These are phyloP conservation scores for Macrolepiota fuliginosa DNA, from an alignment of 768 basidiomycete genomes.

Conservation along the genomic window DNA sequence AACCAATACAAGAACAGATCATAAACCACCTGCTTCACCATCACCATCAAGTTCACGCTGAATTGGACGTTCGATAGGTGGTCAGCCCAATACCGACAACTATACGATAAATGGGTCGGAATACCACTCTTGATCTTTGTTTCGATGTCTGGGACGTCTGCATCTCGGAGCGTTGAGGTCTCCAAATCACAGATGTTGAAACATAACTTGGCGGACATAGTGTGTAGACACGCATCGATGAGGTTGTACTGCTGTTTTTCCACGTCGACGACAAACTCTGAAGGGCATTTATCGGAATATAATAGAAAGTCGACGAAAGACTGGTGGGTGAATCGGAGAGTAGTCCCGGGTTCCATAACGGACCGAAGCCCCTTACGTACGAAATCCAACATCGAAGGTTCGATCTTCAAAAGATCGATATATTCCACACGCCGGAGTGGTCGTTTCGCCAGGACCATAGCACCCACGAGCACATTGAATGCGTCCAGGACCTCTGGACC, in stretches of 20 bases:
- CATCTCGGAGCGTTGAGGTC: conserved; percentile 27
- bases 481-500: conserved; percentile 10
- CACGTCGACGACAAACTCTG: conserved; percentile 17
- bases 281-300: conserved; percentile 13
- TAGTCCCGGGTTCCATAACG: conserved; percentile 15
- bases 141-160: conserved; percentile 22
- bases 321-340: conserved; percentile 21
- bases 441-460: conserved; percentile 20
- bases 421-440: conserved; percentile 17
- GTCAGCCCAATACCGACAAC: conserved; percentile 28
- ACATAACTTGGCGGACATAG: conserved; percentile 26
- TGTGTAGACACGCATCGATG: conserved; percentile 18
- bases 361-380: conserved; percentile 20
- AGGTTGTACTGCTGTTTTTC: conserved; percentile 18
- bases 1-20: conserved; percentile 28
- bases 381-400: conserved; percentile 17
- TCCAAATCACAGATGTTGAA: conserved; percentile 35
- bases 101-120: conserved; percentile 24
- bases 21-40: conserved; percentile 21
- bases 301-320: conserved; percentile 27
- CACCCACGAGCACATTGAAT: conserved; percentile 19
- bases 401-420: conserved; percentile 12
- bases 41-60: conserved; percentile 1
- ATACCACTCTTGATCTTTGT: conserved; percentile 20
- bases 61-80: conserved; percentile 19